Conservation (phyloP, 257 asterid genomes). For the Catharanthus roseus region DNA sequence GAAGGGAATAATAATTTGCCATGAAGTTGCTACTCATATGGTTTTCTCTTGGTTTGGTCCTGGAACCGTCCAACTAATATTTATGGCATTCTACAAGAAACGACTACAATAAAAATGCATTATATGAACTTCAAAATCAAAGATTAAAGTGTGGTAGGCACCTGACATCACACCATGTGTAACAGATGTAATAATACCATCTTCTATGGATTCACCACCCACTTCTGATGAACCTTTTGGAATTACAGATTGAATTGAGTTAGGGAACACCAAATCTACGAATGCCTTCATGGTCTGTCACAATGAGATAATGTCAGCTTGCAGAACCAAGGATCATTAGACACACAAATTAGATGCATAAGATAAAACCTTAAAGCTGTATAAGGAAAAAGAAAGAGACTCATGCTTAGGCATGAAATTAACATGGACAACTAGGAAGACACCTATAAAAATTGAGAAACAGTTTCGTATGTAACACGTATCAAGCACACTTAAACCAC, state of each 20-base stretch:
- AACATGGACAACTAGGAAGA: neutral
- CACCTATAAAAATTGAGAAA: conserved; percentile 1
- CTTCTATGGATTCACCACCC: conserved; percentile 35
- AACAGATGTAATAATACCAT: conserved; percentile 69
- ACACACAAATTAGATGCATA: neutral
- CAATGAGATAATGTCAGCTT: neutral
- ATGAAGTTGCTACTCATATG: neutral
- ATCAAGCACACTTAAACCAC: conserved; percentile 22
- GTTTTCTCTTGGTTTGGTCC: neutral
- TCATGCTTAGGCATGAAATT: neutral
- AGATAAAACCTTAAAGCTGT: neutral
- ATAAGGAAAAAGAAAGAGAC: neutral
- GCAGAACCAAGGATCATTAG: neutral
- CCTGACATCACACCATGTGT: conserved; percentile 84
- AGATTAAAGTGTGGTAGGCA: conserved; percentile 15
- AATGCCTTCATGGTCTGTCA: conserved; percentile 78
- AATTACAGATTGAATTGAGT: conserved; percentile 52
- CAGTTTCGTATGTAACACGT: neutral
- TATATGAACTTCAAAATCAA: neutral
- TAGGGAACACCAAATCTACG: conserved; percentile 68
- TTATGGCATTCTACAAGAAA: neutral
- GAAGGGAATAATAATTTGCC: neutral
- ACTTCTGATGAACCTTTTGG: conserved; percentile 41
- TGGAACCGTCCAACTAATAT: neutral
- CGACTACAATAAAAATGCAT: neutral